Percentiles rank a stretch among this genome's conserved stretches.
Conservation (phyloP, 257 asterid genomes). For the Fraxinus americana region DNA sequence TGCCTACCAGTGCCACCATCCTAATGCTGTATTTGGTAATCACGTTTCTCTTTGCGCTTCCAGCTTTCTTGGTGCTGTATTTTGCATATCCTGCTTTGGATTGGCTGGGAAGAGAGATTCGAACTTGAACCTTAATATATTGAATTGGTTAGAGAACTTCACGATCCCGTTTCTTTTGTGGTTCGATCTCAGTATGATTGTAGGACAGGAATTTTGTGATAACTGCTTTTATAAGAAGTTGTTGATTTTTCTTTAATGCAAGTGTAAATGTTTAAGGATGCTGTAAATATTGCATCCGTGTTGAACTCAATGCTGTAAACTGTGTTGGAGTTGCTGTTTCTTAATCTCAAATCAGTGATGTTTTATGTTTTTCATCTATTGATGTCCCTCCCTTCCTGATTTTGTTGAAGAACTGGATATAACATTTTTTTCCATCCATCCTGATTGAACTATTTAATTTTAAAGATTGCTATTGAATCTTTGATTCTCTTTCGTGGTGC, state of each 20-base stretch:
- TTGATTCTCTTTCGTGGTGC: neutral
- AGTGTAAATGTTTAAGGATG: conserved; percentile 20
- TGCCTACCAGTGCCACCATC: conserved; percentile 70
- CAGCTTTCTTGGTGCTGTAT: conserved; percentile 79
- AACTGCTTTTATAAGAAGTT: conserved; percentile 8
- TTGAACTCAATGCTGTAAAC: neutral
- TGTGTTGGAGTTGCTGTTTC: neutral
- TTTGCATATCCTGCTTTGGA: conserved; percentile 80
- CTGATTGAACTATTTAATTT: too few relatives aligned
- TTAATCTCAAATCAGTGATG: neutral
- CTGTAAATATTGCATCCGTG: conserved; percentile 20
- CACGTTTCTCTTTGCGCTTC: conserved; percentile 74
- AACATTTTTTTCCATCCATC: too few relatives aligned
- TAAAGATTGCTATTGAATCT: neutral
- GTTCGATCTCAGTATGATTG: conserved; percentile 19
- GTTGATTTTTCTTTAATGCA: neutral
- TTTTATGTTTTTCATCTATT: neutral
- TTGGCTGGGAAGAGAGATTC: conserved; percentile 79
- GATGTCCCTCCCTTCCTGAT: neutral
- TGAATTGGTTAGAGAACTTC: conserved; percentile 1
- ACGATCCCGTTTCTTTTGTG: conserved; percentile 1
- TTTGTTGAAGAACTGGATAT: too few relatives aligned
- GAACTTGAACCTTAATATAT: conserved; percentile 38
- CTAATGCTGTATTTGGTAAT: conserved; percentile 65
- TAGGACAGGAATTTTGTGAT: conserved; percentile 20